Conservation (phyloP, 2,329 filamentous ascomycete genomes). For the Alternaria brassicae region DNA sequence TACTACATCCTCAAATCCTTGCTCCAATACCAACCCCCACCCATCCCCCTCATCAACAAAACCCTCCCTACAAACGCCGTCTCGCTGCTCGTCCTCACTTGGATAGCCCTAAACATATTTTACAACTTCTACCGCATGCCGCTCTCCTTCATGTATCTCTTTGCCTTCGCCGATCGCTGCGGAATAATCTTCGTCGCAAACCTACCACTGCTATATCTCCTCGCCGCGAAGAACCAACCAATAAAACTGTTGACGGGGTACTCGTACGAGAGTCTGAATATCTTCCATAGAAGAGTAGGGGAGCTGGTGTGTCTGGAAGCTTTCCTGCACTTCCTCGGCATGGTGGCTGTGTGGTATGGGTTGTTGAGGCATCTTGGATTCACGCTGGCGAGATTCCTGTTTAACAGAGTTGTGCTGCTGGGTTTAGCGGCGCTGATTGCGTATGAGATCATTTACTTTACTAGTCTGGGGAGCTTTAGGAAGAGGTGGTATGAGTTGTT, state of each 20-base stretch:
- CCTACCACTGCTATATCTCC: slow-evolving; percentile 64
- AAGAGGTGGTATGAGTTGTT: slow-evolving; percentile 70
- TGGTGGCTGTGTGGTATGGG: slow-evolving; percentile 64
- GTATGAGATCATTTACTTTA: slow-evolving; percentile 69
- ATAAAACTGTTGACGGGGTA: slow-evolving; percentile 66
- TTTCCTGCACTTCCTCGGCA: slow-evolving; percentile 62
- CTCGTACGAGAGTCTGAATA: slow-evolving; percentile 71
- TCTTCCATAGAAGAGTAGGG: slow-evolving; percentile 69
- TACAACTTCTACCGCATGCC: slow-evolving; percentile 63
- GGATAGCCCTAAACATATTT: slow-evolving; percentile 64
- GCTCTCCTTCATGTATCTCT: slow-evolving; percentile 58
- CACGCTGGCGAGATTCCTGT: slow-evolving; percentile 59
- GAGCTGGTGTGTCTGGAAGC: slow-evolving; percentile 68
- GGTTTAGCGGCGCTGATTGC: slow-evolving; percentile 63
- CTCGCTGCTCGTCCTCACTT: slow-evolving; percentile 60
- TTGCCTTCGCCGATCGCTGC: slow-evolving; percentile 65
- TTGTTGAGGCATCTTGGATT: slow-evolving; percentile 60
- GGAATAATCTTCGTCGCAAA: slow-evolving; percentile 62
- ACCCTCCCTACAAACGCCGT: slow-evolving; percentile 64
- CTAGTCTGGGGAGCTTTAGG: slow-evolving; percentile 66
- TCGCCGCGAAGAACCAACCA: slow-evolving; percentile 72
- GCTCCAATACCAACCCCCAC: slow-evolving; percentile 65
- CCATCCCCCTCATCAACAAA: slow-evolving; percentile 65
- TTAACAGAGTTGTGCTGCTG: slow-evolving; percentile 59
- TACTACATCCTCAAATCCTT: slow-evolving; percentile 37